Evolutionary conservation across 305 asterid species (phyloP), one percentile per base, ranked within the genome.

Genomic region (Petunia hybrid): DNA sequence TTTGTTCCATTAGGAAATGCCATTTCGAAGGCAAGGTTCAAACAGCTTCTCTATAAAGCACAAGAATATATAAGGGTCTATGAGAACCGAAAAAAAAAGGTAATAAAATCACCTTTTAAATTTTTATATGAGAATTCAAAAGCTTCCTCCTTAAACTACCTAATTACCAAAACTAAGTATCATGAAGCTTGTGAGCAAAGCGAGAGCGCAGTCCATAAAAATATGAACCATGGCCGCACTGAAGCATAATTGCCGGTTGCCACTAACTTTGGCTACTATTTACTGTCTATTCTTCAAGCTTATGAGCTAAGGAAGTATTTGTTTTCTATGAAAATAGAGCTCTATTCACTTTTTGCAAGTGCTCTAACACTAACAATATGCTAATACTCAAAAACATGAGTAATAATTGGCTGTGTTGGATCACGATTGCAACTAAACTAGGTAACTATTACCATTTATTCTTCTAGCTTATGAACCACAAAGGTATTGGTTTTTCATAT

Each of bases 381-480:
- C 46, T 70, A 48, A 3, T 48, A 48, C 62, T 71, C 51, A 48
- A 48, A 64, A 71, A 46, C 35, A 13, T 71, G 43, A 71, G 45
- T 35, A 73, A 51, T 36, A 16, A 51, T 42, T 0, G 6, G 8
- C 63, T 14, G 12, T 53, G 35, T 73, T 13, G 36, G 10, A 73
- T 51, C 78, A 73, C 7, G 12, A 35, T 51, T 6, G 78, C 78
- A 6, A 40, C 45, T 71, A 48, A 71, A 43, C 45, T 48, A 31
- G 42, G 62, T 51, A 48, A 35, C 78, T 51, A 73, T 35, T 48
- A 35, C 35, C 12, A 16, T 71, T 31, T 71, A 12, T 16, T 36
- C 45, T 74, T 74, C 78, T 38, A 74, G 38, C 78, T 48, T 38
- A 71, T 31, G 78, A 48, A 9, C 78, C 62, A 48, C 22, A 5